phyloP scores from a whole-genome alignment of 225 moss, liverwort and hornwort species.

The Climacium dendroides region DNA sequence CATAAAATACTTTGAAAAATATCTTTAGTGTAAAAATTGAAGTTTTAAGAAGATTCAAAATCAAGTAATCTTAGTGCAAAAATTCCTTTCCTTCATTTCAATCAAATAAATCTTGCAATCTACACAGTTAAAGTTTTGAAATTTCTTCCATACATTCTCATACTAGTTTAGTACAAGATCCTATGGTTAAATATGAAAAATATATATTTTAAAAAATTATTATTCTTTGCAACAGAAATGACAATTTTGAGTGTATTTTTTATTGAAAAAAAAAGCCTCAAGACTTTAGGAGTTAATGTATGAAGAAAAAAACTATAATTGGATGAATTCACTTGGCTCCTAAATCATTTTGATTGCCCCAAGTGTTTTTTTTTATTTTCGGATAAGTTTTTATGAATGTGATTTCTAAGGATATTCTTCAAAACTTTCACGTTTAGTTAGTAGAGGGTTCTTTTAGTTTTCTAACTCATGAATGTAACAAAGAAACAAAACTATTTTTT shows the following conservation, averaged over 20 bases:
- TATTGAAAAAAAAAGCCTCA: not conserved
- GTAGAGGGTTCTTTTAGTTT: not conserved
- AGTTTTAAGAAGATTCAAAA: not conserved
- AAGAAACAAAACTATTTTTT: accelerated
- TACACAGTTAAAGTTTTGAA: not conserved
- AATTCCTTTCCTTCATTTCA: too few relatives aligned
- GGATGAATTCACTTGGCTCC: not conserved
- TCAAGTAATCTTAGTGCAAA: not conserved
- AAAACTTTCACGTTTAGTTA: not conserved
- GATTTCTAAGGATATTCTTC: not conserved
- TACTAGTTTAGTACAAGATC: not conserved
- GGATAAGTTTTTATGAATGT: not conserved
- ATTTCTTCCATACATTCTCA: not conserved
- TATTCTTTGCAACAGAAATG: accelerated
- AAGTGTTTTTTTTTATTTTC: accelerated
- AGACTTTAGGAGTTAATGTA: not conserved
- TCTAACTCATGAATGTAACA: not conserved
- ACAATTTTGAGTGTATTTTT: not conserved
- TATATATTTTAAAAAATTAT: not conserved
- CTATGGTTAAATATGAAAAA: not conserved
- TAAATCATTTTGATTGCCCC: not conserved
- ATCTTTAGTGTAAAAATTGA: not conserved
- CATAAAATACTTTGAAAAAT: not conserved
- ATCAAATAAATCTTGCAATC: too few relatives aligned
- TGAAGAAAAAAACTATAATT: not conserved